Conservation (phyloP, 2,329 filamentous ascomycete species). For the Dactylonectria estremocensis region DNA sequence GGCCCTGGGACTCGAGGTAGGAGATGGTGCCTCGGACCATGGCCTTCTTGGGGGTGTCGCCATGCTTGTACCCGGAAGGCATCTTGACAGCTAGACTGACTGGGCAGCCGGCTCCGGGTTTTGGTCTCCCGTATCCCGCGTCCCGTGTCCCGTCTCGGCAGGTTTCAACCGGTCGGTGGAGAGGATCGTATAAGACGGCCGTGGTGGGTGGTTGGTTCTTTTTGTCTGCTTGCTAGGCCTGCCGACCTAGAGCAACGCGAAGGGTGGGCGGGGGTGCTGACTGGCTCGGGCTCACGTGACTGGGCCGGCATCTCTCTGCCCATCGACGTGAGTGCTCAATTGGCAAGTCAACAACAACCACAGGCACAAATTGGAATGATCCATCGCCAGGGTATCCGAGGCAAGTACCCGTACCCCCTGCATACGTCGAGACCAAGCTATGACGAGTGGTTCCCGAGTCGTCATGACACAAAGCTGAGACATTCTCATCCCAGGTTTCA, state of each 20-base stretch:
- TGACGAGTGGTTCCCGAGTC: background rate
- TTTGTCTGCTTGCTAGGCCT: constrained; percentile 49
- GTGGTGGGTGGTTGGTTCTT: constrained; percentile 52
- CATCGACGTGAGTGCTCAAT: background rate
- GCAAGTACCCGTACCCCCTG: background rate
- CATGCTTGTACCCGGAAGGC: constrained; percentile 55
- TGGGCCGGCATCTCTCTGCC: background rate
- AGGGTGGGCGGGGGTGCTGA: constrained; percentile 36
- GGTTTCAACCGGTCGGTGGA: constrained; percentile 40
- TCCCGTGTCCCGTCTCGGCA: constrained; percentile 24
- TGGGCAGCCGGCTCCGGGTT: background rate
- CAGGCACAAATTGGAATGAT: background rate
- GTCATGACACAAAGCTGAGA: constrained; percentile 10
- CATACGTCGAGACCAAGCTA: background rate
- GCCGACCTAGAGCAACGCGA: constrained; percentile 12
- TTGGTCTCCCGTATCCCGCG: constrained; percentile 12
- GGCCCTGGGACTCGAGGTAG: constrained; percentile 56
- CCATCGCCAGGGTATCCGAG: background rate
- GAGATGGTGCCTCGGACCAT: constrained; percentile 59
- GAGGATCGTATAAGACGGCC: constrained; percentile 44
- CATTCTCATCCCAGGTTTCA: constrained; percentile 1
- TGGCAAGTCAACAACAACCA: background rate
- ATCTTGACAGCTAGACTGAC: constrained; percentile 31
- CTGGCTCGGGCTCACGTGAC: constrained; percentile 39
- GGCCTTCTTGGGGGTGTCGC: constrained; percentile 56